phyloP scores from a whole-genome alignment of 176 grass and related monocot species.

The Oryza meridionalis region DNA sequence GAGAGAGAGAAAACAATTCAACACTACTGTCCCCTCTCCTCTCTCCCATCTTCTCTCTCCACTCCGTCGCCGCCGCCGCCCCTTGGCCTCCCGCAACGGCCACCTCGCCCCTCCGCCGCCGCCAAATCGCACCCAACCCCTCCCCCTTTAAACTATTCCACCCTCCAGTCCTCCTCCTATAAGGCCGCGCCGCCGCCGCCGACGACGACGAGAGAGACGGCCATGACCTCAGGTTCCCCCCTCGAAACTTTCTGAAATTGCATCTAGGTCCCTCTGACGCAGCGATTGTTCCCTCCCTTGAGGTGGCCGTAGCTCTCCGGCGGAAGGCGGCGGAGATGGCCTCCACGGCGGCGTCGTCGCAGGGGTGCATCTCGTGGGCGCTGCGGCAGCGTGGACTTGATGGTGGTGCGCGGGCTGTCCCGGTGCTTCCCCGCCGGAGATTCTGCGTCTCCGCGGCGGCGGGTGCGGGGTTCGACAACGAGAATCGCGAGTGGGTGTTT shows the following conservation, averaged over 20 bases:
- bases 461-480: slow-evolving; percentile 51
- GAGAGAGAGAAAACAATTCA: neutral
- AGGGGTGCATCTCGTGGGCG: slow-evolving; percentile 39
- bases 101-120: slow-evolving; percentile 45
- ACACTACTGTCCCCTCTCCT: neutral
- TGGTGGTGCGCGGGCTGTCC: neutral
- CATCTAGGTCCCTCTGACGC: neutral
- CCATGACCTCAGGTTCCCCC: slow-evolving; percentile 50
- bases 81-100: slow-evolving; percentile 50
- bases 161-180: slow-evolving; percentile 6
- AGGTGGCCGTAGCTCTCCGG: slow-evolving; percentile 57
- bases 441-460: slow-evolving; percentile 44
- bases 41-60: slow-evolving; percentile 21
- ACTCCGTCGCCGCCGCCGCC: slow-evolving; percentile 14
- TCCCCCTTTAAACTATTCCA: slow-evolving; percentile 37
- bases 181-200: slow-evolving; percentile 48
- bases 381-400: slow-evolving; percentile 20
- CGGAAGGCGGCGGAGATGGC: slow-evolving; percentile 47
- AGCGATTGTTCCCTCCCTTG: slow-evolving; percentile 21
- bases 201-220: slow-evolving; percentile 35
- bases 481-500: slow-evolving; percentile 65
- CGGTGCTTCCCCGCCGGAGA: slow-evolving; percentile 1
- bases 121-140: slow-evolving; percentile 40
- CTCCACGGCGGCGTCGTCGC: slow-evolving; percentile 18
- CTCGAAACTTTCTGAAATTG: neutral